Evolutionary conservation across 139 green algal genomes (phyloP), one percentile per base, ranked within the genome.

Genomic region (Tetratostichococcus sp.): DNA sequence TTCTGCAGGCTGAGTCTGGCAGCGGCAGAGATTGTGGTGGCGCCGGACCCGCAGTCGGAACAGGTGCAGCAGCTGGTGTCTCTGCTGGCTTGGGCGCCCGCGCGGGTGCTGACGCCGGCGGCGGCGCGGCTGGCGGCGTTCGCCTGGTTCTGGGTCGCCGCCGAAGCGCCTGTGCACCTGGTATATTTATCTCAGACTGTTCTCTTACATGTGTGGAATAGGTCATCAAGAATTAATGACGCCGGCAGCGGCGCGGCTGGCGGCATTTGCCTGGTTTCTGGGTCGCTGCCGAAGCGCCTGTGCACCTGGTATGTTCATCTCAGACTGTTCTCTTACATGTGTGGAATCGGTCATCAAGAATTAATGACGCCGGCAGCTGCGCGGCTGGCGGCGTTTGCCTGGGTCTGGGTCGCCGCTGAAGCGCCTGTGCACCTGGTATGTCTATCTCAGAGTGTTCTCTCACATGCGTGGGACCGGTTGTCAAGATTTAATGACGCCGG

Each of bases 381-480:
- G 11, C 39, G 65, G 57, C 71, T 89, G 35, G 82, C 82, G 0
- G 65, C 72, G 21, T 82, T 89, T 73, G 77, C 83, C 8, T 92
- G 86, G 85, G 78, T 77, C n/a, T 91, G 90, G 91, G 77, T 91
- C 26, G 59, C 67, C 25, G 86, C 86, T 25, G 65, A 39, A 1
- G 32, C 25, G 0, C 50, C 62, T 5, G 32, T 62, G 43, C 28
- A 75, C 32, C 74, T 75, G 79, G 70, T 79, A 34, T 5, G 65
- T 11, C n/a, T n/a, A n/a, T n/a, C n/a, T n/a, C n/a, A n/a, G n/a
- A n/a, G n/a, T n/a, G n/a, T n/a, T n/a, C n/a, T n/a, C n/a, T n/a
- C n/a, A n/a, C n/a, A n/a, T n/a, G n/a, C n/a, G n/a, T n/a, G n/a
- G n/a, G n/a, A n/a, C n/a, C n/a, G n/a, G n/a, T n/a, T n/a, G n/a